Percentiles rank a stretch among this genome's conserved stretches.
phyloP scores from a whole-genome alignment of 2,329 filamentous ascomycete species.

The Colletotrichum melonis region DNA sequence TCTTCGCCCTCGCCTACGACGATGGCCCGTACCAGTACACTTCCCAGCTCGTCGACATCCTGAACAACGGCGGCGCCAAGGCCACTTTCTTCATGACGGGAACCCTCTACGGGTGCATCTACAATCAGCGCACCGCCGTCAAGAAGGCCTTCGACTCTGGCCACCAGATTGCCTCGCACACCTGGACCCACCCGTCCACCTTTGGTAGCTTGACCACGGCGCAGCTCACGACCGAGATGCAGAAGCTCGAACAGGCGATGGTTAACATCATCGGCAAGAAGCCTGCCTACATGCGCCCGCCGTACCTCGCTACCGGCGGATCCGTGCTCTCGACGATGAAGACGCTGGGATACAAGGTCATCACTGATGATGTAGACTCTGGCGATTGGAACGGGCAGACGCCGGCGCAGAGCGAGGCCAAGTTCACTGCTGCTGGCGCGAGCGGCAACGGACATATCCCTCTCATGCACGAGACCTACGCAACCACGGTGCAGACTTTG shows the following conservation, averaged over 20 bases:
- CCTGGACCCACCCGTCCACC: constrained; percentile 60
- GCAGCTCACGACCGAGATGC: constrained; percentile 60
- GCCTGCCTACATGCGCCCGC: constrained; percentile 62
- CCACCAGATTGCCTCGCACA: constrained; percentile 66
- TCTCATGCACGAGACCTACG: constrained; percentile 68
- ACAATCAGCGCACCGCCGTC: constrained; percentile 62
- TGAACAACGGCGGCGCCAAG: constrained; percentile 59
- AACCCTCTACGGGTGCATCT: constrained; percentile 62
- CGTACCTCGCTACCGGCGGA: constrained; percentile 60
- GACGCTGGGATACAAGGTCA: constrained; percentile 67
- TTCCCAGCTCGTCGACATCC: constrained; percentile 59
- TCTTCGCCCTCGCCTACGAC: constrained; percentile 64
- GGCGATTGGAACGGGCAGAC: constrained; percentile 69
- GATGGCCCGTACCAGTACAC: constrained; percentile 65
- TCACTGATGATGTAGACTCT: constrained; percentile 71
- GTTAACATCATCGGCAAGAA: constrained; percentile 61
- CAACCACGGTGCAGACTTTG: constrained; percentile 58
- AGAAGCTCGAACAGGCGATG: constrained; percentile 60
- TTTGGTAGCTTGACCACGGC: constrained; percentile 52
- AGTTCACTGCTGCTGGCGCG: constrained; percentile 58
- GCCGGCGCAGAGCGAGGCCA: constrained; percentile 62
- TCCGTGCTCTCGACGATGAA: constrained; percentile 54
- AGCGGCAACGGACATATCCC: constrained; percentile 62
- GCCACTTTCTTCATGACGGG: constrained; percentile 67
- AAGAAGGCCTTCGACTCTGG: constrained; percentile 62